Evolutionary conservation across 768 basidiomycete genomes (phyloP).

Genomic region (Phanerodontia chrysosporium): DNA sequence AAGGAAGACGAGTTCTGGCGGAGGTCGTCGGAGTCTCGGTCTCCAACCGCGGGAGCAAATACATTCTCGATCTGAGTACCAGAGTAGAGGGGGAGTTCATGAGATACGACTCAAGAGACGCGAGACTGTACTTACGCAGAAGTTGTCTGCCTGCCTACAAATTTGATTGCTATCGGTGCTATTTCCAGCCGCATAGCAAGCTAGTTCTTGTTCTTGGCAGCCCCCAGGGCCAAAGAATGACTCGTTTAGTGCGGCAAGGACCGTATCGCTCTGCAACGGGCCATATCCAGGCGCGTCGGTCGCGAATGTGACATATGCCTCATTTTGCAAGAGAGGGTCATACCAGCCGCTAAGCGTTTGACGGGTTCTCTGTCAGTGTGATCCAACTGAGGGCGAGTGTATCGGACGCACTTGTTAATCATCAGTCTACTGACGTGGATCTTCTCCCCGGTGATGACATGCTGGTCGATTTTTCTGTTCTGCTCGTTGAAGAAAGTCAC

Average conservation of each 20-base stretch:
- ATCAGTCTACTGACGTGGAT: conserved; percentile 56
- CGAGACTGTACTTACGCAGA: conserved; percentile 43
- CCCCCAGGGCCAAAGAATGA: conserved; percentile 46
- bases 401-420: conserved; percentile 34
- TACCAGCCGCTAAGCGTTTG: conserved; percentile 61
- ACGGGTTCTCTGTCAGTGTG: too few relatives aligned
- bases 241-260: conserved; percentile 43
- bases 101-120: background rate
- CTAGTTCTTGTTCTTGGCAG: conserved; percentile 50
- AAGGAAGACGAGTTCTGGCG: conserved; percentile 47
- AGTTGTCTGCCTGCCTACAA: conserved; percentile 47
- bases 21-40: conserved; percentile 53
- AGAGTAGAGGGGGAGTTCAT: background rate
- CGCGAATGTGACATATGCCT: conserved; percentile 58
- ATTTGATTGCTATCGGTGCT: conserved; percentile 41
- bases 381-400: background rate
- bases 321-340: conserved; percentile 59
- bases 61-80: conserved; percentile 39
- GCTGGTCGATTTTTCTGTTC: conserved; percentile 45
- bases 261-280: conserved; percentile 45
- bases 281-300: conserved; percentile 64
- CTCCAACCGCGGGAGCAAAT: conserved; percentile 45
- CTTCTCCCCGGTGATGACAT: conserved; percentile 42
- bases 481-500: conserved; percentile 63
- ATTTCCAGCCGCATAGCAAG: conserved; percentile 54